Conservation (phyloP, 371 early-diverging fungal species). For the Mucor piriformis region DNA sequence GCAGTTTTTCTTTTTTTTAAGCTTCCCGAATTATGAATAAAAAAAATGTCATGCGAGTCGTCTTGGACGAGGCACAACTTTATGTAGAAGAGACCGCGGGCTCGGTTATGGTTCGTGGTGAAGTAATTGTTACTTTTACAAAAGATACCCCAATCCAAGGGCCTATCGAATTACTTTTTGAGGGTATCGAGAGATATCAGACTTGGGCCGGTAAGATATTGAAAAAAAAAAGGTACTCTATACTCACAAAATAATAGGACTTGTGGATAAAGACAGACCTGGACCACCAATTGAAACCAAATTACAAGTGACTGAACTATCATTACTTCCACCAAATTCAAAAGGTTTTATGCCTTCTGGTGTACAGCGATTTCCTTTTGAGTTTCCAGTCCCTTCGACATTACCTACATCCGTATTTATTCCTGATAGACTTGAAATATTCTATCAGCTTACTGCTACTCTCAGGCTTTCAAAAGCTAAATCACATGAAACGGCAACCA, state of each 20-base stretch:
- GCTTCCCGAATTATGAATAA: not conserved
- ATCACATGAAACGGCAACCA: not conserved
- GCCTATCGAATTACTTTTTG: slow-evolving; percentile 42
- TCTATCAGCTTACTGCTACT: slow-evolving; percentile 35
- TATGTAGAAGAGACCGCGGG: slow-evolving; percentile 37
- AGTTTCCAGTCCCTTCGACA: slow-evolving; percentile 45
- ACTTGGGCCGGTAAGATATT: slow-evolving; percentile 39
- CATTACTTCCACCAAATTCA: slow-evolving; percentile 41
- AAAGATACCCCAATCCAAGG: slow-evolving; percentile 45
- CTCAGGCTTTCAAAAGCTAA: slow-evolving; percentile 16
- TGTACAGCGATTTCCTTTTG: slow-evolving; percentile 48
- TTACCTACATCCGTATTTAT: slow-evolving; percentile 37
- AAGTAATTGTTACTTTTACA: slow-evolving; percentile 42
- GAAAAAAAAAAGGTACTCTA: not conserved
- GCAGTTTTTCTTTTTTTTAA: not conserved
- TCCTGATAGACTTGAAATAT: slow-evolving; percentile 37
- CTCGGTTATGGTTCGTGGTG: slow-evolving; percentile 47
- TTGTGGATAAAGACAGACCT: slow-evolving; percentile 25
- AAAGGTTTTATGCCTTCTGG: slow-evolving; percentile 49
- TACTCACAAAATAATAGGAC: slow-evolving; percentile 22
- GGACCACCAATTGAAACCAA: slow-evolving; percentile 39
- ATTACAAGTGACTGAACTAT: slow-evolving; percentile 40
- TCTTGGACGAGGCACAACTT: slow-evolving; percentile 39
- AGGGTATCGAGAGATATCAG: slow-evolving; percentile 44
- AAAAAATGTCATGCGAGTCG: slow-evolving; percentile 26